phyloP scores from a whole-genome alignment of 495 filamentous ascomycete genomes.

The Amphirosellinia nigrospora region DNA sequence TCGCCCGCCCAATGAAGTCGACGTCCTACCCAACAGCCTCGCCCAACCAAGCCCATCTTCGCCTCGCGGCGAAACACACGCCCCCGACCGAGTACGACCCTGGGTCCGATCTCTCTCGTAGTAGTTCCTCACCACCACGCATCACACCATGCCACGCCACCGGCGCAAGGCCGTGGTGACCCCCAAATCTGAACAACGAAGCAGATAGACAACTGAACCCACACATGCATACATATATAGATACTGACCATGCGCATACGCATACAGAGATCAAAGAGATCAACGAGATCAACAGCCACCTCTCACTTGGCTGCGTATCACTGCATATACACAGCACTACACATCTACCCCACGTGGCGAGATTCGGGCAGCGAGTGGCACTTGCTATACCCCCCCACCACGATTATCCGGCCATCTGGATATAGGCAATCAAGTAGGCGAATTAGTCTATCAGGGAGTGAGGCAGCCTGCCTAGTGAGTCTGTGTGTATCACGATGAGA shows the following conservation, averaged over 20 bases:
- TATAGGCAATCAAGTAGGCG: background rate
- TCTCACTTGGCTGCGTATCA: background rate
- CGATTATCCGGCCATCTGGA: background rate
- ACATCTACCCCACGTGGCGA: slow-evolving; percentile 10
- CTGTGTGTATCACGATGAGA: background rate
- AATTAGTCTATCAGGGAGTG: background rate
- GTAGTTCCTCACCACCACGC: background rate
- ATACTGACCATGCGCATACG: background rate
- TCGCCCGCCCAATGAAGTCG: background rate
- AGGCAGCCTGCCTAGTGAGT: background rate
- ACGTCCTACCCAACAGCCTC: background rate
- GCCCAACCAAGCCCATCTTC: background rate
- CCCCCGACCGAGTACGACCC: background rate
- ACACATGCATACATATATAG: slow-evolving; percentile 4
- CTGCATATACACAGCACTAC: background rate
- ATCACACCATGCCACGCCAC: background rate
- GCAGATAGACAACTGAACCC: background rate
- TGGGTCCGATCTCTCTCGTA: background rate
- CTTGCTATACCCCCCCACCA: background rate
- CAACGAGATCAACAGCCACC: slow-evolving; percentile 4
- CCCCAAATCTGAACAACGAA: background rate
- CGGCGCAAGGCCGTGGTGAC: background rate
- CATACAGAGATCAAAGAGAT: background rate
- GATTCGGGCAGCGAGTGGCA: slow-evolving; percentile 3
- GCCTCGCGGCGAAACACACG: background rate